Evolutionary conservation across 306 rosid species (phyloP), one percentile per base, ranked within the genome.

Genomic region (Cicer chorassanicum): DNA sequence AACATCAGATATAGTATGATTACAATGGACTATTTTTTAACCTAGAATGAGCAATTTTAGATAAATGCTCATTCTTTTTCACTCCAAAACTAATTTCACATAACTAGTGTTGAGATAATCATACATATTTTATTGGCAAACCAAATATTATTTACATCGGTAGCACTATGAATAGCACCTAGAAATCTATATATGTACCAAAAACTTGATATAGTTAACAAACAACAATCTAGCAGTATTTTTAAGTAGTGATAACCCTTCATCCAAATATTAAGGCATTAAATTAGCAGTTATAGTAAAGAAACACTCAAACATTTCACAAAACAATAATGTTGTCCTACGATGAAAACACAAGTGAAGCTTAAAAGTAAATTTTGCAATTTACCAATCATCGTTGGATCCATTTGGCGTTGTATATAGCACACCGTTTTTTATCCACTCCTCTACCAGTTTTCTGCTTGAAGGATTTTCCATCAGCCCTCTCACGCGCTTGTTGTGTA

Each of bases 361-460:
- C n/a, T 24, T 5, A 15, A 24, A 34, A 68, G 70, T 43, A 68
- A 57, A 50, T 66, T 75, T 48, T 29, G 69, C 74, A 61, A 66
- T 76, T 70, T 87, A 94, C 97, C 98, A 94, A 82, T 94, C 98
- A 72, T 94, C 97, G 61, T 94, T 94, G 53, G 97, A 94, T 73
- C 98, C 95, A 63, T 55, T 86, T 13, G 97, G 98, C 7, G 98
- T 94, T 9, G 87, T 80, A 84, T 91, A 94, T 55, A 94, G 95
- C 55, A 79, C 78, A 21, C 85, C 98, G 12, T 86, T 86, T 71
- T 82, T 83, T 73, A 84, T 86, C 98, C 97, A 94, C 77, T 90
- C 96, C 78, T 86, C 84, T 11, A 91, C 76, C 70, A 89, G 10
- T 14, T 80, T 83, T 80, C 90, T 86, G 59, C 83, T 83, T n/a